Evolutionary conservation across 768 basidiomycete species (phyloP), one percentile per base, ranked within the genome.

Genomic region (Leucogyrophana mollusca): DNA sequence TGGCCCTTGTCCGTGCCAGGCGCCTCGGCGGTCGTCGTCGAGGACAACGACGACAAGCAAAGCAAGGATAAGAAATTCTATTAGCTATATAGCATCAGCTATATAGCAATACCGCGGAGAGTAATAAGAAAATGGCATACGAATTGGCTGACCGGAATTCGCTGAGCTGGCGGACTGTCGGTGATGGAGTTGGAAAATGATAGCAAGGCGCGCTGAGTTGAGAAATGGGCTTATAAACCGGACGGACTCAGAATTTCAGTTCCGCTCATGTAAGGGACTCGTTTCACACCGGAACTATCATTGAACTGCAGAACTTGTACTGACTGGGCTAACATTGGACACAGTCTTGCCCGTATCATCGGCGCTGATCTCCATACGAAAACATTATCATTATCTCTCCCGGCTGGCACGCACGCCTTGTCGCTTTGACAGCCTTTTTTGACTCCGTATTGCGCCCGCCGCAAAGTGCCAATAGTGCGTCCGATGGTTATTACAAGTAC

Each of bases 91-190:
- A n/a, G n/a, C n/a, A n/a, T 37, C 39, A 6, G 23, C 38, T 18
- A 23, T 24, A 11, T 22, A 45, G 25, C 37, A 45, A 43, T 22
- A 44, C 54, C 54, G 45, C 47, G 43, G 41, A 36, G 5, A 47
- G 38, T 51, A 62, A 67, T 64, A 10, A 45, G 50, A 43, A 40
- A 49, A 54, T 57, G 64, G 66, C 58, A 65, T 30, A 30, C 27
- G 27, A 30, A 30, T 30, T 30, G 27, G 27, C 27, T 30, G 27
- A 30, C 27, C 27, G 27, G 27, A 30, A 30, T 52, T 65, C 64
- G 64, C 64, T 65, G 64, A 65, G 64, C 65, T 65, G 50, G 63
- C 63, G 65, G 63, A 67, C 58, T 65, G 50, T 56, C 54, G 58
- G 58, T 61, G 54, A 38, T 52, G 49, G 50, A 47, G 47, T 50